phyloP scores from a whole-genome alignment of 129 eudicot species.

The Daucus carota region DNA sequence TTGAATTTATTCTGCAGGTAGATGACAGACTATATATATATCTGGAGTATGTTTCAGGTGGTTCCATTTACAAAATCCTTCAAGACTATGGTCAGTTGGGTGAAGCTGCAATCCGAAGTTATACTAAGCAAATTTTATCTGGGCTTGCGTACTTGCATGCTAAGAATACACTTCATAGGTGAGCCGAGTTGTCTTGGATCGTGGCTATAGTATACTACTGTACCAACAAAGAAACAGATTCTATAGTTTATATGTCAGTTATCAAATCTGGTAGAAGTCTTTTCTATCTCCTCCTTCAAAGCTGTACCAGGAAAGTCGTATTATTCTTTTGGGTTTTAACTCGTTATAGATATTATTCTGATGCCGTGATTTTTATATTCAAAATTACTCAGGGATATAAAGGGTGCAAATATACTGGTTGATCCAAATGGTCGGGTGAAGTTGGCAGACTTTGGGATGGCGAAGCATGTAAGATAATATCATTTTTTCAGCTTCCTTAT shows the following conservation, averaged over 20 bases:
- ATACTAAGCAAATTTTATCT: slow-evolving; percentile 53
- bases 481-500: neutral
- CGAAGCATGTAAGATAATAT: slow-evolving; percentile 54
- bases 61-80: slow-evolving; percentile 71
- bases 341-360: neutral
- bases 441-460: slow-evolving; percentile 78
- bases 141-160: slow-evolving; percentile 70
- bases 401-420: slow-evolving; percentile 71
- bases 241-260: neutral
- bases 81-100: slow-evolving; percentile 64
- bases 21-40: slow-evolving; percentile 60
- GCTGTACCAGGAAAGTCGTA: neutral
- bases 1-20: slow-evolving; percentile 30
- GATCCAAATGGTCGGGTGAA: slow-evolving; percentile 63
- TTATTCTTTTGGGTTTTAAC: neutral
- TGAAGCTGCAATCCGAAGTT: slow-evolving; percentile 54
- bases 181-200: neutral
- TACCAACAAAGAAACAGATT: neutral
- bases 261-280: neutral
- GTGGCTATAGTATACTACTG: neutral
- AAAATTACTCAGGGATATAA: slow-evolving; percentile 41
- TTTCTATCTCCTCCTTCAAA: neutral
- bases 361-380: slow-evolving; percentile 3
- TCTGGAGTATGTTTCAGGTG: slow-evolving; percentile 76
- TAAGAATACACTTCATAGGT: slow-evolving; percentile 63